Evolutionary conservation across 148 eudicot genomes (phyloP).

Genomic region (Rheum nobile): DNA sequence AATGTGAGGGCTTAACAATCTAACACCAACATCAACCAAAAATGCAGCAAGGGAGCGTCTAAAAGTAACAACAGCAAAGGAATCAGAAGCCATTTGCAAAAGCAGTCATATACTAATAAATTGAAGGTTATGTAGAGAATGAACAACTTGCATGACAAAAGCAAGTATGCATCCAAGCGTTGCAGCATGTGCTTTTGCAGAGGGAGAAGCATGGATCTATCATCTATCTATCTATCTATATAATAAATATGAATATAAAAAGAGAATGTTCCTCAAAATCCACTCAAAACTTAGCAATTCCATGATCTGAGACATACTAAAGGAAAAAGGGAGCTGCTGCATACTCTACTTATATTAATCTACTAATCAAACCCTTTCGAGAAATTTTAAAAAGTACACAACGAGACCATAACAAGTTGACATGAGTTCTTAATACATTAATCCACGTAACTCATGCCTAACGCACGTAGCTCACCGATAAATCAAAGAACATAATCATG

Average conservation of each 20-base stretch:
- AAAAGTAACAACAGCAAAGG: not conserved
- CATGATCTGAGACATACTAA: not conserved
- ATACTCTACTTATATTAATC: not conserved
- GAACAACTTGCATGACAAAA: constrained; percentile 11
- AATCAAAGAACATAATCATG: not conserved
- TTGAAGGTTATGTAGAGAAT: not conserved
- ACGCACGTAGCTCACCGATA: not conserved
- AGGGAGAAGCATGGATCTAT: constrained; percentile 19
- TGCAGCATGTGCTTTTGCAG: constrained; percentile 14
- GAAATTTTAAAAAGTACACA: not conserved
- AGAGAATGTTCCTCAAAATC: not conserved
- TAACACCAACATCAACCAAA: no score
- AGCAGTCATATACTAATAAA: not conserved
- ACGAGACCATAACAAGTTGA: not conserved
- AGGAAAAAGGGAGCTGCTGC: not conserved
- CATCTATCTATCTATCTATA: not conserved
- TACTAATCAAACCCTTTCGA: not conserved
- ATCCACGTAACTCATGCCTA: not conserved
- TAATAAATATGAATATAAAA: not conserved
- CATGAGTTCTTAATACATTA: not conserved
- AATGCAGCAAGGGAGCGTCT: not conserved
- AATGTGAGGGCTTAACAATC: no score
- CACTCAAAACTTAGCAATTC: not conserved
- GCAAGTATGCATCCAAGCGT: constrained; percentile 12
- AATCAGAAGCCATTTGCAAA: not conserved